Base-by-base conservation (phyloP, 495 filamentous ascomycete species). In the Pyrenopolyporus hunteri region DNA sequence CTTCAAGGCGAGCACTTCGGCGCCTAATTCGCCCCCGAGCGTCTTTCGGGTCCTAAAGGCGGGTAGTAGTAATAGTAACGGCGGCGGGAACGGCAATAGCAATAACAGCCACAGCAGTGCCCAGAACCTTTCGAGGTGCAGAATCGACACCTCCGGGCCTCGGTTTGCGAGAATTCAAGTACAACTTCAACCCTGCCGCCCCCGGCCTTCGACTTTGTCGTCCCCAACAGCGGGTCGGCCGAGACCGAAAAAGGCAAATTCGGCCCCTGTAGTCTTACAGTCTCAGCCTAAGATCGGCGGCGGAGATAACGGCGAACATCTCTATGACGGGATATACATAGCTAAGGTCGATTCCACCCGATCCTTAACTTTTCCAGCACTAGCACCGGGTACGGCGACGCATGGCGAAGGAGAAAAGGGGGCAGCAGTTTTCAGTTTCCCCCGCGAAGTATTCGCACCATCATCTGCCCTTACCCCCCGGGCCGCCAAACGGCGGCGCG, bases 401-500 rank as follows among this genome's bases (percentile, higher is more conserved):
- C 8, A 6, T n/a, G 19, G 11, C 25, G 50, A 29, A 28, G 45
- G 26, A 31, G 44, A 25, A 22, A 55, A 44, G 14, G 20, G 6
- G 22, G 13, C 33, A 11, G 25, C 35, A 11, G 36, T 37, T 20
- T 64, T 65, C 37, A 42, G 45, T 19, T 65, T 76, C 64, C 19
- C 66, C 64, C 5, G 49, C 58, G 45, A 40, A 19, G 14, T 25
- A 3, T 17, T 32, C 19, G 9, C 35, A 35, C 1, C 53, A 6
- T 50, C 44, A 3, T 64, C 67, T 0, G 33, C 50, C 8, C 45
- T 52, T 29, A 4, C 19, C 10, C 28, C 52, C n/a, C 68, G 58
- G 9, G 43, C 67, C 20, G 68, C 74, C 22, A 91, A 91, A 70
- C 82, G 88, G 22, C 57, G 71, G 22, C 77, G 88, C 16, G 77